A percentile compares a stretch with the other conserved stretches of the same genome.
Conservation (phyloP, 192 early-diverging fungal species). For the Fimicolochytrium jonesii region DNA sequence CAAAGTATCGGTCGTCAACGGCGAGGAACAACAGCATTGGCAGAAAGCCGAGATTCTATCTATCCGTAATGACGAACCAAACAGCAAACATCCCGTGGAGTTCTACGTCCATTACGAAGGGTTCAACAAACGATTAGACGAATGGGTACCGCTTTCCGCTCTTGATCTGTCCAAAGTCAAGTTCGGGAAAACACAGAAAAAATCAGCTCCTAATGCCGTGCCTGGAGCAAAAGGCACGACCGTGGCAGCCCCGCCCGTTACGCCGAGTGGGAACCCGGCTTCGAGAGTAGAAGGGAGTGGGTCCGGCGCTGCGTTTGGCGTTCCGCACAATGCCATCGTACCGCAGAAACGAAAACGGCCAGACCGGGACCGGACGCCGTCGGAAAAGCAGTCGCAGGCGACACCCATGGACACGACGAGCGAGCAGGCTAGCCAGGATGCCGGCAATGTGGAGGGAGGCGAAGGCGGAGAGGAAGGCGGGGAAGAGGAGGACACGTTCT, state of each 20-base stretch:
- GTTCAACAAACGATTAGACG: slow-evolving; percentile 98
- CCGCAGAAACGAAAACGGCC: slow-evolving; percentile 12
- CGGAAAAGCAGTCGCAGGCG: not conserved
- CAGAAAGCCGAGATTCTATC: slow-evolving; percentile 85
- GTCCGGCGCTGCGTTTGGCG: not conserved
- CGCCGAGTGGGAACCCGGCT: slow-evolving; percentile 11
- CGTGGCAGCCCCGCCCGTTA: slow-evolving; percentile 15
- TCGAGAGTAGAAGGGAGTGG: slow-evolving; percentile 21
- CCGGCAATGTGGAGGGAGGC: not conserved
- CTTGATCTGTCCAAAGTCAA: slow-evolving; percentile 25
- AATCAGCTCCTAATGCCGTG: too few species aligned
- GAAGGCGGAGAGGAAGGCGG: not conserved
- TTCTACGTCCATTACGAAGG: slow-evolving; percentile 96
- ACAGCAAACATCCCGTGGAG: slow-evolving; percentile 52
- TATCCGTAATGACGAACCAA: slow-evolving; percentile 40
- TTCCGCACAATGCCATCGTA: not conserved
- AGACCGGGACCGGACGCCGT: not conserved
- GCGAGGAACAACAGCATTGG: slow-evolving; percentile 52
- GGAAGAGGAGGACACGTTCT: slow-evolving; percentile 49
- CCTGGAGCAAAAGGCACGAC: not conserved
- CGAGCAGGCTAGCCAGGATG: not conserved
- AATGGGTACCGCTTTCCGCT: slow-evolving; percentile 69
- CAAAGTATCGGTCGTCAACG: slow-evolving; percentile 34
- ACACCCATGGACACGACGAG: not conserved
- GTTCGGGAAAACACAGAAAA: slow-evolving; percentile 19